A percentile compares a stretch with the other conserved stretches of the same genome.
These are phyloP conservation scores for Pyrenophora tritici-repentis DNA, from an alignment of 2,329 filamentous ascomycete species.

Conservation along the genomic window DNA sequence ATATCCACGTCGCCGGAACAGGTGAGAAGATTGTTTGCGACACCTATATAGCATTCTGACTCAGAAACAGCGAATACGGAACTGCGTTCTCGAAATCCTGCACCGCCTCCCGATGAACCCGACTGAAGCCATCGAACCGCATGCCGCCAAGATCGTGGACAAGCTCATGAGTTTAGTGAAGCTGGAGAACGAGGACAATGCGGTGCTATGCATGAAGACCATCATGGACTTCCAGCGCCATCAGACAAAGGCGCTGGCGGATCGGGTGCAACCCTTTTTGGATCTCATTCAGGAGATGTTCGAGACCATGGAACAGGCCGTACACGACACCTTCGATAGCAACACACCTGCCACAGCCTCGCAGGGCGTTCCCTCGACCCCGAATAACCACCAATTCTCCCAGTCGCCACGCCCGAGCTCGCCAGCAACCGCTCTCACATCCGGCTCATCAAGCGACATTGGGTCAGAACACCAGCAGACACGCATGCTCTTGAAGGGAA, in stretches of 20 bases:
- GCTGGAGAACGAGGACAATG: conserved; percentile 97
- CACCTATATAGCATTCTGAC: conserved; percentile 16
- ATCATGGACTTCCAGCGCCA: conserved; percentile 96
- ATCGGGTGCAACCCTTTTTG: conserved; percentile 86
- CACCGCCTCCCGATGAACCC: conserved; percentile 80
- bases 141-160: conserved; percentile 86
- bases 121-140: conserved; percentile 81
- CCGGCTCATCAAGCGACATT: conserved; percentile 72
- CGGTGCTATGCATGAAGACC: conserved; percentile 96
- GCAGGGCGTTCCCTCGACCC: conserved; percentile 66
- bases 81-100: conserved; percentile 91
- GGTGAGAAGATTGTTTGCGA: conserved; percentile 56
- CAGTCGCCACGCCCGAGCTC: conserved; percentile 90
- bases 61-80: conserved; percentile 74
- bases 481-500: conserved; percentile 83
- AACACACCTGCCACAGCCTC: conserved; percentile 61
- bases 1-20: conserved; percentile 89
- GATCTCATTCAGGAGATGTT: conserved; percentile 95
- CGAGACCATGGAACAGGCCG: conserved; percentile 89
- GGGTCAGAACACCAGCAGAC: conserved; percentile 81
- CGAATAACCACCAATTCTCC: conserved; percentile 67
- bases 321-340: conserved; percentile 92
- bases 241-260: conserved; percentile 79
- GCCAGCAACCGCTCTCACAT: conserved; percentile 80
- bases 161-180: conserved; percentile 86